Evolutionary conservation across 2,329 filamentous ascomycete species (phyloP).

Genomic region (Sporothrix variecibatus): DNA sequence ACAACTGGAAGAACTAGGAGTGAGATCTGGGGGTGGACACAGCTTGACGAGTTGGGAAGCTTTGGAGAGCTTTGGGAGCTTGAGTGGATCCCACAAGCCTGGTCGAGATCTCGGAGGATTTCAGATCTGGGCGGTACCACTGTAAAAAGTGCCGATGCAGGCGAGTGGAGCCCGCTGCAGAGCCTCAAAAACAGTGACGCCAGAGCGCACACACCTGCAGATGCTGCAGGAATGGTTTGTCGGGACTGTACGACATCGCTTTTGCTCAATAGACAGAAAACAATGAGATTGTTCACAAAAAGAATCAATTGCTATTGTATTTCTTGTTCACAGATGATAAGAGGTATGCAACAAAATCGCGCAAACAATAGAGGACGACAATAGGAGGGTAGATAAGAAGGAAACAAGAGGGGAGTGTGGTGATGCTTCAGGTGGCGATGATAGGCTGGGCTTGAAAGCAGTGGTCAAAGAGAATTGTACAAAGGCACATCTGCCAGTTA

Average conservation of each 20-base stretch:
- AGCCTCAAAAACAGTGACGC: background rate
- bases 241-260: background rate
- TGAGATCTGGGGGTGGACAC: background rate
- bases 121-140: background rate
- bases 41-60: background rate
- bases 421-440: background rate
- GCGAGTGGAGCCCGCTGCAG: background rate
- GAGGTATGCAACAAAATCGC: background rate
- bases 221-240: background rate
- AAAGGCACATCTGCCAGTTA: background rate
- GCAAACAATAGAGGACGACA: background rate
- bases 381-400: background rate
- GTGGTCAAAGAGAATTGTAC: background rate
- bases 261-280: background rate
- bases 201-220: background rate
- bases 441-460: background rate
- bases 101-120: background rate
- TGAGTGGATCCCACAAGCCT: background rate
- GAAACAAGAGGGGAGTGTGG: background rate
- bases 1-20: background rate
- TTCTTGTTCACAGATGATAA: background rate
- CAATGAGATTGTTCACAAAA: background rate
- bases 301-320: background rate
- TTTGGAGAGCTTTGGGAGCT: background rate
- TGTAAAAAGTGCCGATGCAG: conserved; percentile 3